A percentile compares a stretch with the other conserved stretches of the same genome.
These are phyloP conservation scores for Penicillium nordicum DNA, from an alignment of 2,329 filamentous ascomycete genomes.

Conservation along the genomic window DNA sequence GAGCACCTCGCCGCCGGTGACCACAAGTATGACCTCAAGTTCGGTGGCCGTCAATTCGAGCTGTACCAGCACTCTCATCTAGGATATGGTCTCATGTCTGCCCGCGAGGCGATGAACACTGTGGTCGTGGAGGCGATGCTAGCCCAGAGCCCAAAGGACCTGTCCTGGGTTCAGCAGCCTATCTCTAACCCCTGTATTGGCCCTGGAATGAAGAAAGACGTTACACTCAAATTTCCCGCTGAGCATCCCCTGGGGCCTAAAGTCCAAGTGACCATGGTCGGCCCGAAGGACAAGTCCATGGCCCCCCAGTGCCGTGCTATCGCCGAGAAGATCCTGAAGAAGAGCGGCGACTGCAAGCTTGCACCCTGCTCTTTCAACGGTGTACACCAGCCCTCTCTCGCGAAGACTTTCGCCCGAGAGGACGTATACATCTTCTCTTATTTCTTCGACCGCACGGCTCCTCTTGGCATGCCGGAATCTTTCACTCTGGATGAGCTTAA, in stretches of 20 bases:
- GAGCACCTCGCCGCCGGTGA: constrained; percentile 82
- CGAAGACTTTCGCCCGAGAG: constrained; percentile 86
- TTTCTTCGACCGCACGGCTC: constrained; percentile 93
- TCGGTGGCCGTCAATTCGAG: constrained; percentile 84
- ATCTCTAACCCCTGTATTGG: constrained; percentile 83
- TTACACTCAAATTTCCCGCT: constrained; percentile 68
- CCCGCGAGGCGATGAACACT: constrained; percentile 79
- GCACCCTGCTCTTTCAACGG: constrained; percentile 98
- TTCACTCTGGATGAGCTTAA: constrained; percentile 90
- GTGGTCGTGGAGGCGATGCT: constrained; percentile 69
- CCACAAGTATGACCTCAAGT: constrained; percentile 90
- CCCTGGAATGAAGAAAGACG: constrained; percentile 70
- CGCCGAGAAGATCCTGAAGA: constrained; percentile 85
- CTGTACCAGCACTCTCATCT: constrained; percentile 98
- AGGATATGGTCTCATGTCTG: constrained; percentile 93
- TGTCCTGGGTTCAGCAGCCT: constrained; percentile 66
- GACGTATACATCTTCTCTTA: constrained; percentile 97
- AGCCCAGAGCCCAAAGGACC: constrained; percentile 57
- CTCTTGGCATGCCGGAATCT: constrained; percentile 95
- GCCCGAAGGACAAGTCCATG: constrained; percentile 65
- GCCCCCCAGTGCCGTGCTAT: constrained; percentile 85
- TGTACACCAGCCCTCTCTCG: constrained; percentile 86
- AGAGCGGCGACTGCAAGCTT: constrained; percentile 76
- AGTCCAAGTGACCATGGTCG: constrained; percentile 79
- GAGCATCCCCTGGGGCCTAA: constrained; percentile 63